phyloP scores from a whole-genome alignment of 139 green algal species.

The Limnomonas spitsbergensis region DNA sequence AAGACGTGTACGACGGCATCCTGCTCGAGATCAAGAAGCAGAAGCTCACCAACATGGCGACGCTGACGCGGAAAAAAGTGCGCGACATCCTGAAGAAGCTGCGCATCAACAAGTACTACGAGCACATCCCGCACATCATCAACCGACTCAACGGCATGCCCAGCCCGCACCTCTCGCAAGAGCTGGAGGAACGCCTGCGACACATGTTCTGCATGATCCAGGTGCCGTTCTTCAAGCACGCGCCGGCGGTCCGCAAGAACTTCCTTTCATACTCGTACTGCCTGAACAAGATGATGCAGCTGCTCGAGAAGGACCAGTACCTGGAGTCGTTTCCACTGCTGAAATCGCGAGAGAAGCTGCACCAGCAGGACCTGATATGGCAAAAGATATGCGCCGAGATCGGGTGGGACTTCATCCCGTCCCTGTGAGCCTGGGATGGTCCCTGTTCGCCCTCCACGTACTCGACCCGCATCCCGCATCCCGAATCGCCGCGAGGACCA shows the following conservation, averaged over 20 bases:
- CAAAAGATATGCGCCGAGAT: conserved; percentile 30
- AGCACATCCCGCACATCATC: conserved; percentile 27
- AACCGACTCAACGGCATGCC: conserved; percentile 15
- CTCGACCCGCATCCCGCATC: no score
- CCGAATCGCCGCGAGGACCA: no score
- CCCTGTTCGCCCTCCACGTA: no score
- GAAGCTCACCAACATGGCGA: conserved; percentile 30
- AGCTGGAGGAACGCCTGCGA: conserved; percentile 23
- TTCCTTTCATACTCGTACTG: conserved; percentile 26
- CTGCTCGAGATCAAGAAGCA: conserved; percentile 34
- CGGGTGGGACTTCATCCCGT: conserved; percentile 28
- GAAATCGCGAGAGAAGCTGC: conserved; percentile 24
- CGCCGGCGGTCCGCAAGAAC: conserved; percentile 15
- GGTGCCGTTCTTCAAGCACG: conserved; percentile 19
- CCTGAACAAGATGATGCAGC: conserved; percentile 27
- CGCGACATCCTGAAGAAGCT: conserved; percentile 37
- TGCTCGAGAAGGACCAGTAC: conserved; percentile 25
- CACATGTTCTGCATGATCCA: conserved; percentile 29
- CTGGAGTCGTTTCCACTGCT: conserved; percentile 18
- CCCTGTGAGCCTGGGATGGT: no score
- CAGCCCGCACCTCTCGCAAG: background rate
- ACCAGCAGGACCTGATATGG: conserved; percentile 25
- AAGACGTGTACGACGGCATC: conserved; percentile 24
- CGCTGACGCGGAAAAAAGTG: conserved; percentile 2
- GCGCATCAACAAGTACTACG: conserved; percentile 25